A percentile compares a stretch with the other conserved stretches of the same genome.
These are phyloP conservation scores for Heliocybe sulcata DNA, from an alignment of 1,284 basidiomycete genomes.

Conservation along the genomic window DNA sequence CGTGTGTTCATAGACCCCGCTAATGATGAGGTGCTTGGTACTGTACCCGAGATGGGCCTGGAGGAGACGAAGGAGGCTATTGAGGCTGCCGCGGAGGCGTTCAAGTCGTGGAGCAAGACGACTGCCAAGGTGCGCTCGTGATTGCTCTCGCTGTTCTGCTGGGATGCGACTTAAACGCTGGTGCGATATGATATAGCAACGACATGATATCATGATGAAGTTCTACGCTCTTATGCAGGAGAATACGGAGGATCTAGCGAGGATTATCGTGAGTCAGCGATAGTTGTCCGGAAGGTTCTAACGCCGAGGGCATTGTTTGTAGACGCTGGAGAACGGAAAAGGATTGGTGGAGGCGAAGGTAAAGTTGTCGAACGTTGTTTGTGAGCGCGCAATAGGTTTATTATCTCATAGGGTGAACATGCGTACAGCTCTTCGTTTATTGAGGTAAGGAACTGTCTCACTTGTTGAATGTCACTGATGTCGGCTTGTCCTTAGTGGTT, in stretches of 20 bases:
- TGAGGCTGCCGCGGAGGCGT: conserved; percentile 67
- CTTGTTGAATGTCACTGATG: conserved; percentile 1
- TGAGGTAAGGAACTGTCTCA: conserved; percentile 41
- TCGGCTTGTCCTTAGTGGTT: conserved; percentile 65
- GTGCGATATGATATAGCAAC: conserved; percentile 34
- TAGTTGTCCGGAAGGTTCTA: not conserved
- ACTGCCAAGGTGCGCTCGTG: conserved; percentile 70
- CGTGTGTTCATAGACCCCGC: conserved; percentile 71
- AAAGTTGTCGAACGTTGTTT: conserved; percentile 2
- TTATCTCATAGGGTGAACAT: conserved; percentile 59
- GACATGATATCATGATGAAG: conserved; percentile 76
- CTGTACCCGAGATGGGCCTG: conserved; percentile 81
- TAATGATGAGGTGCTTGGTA: conserved; percentile 72
- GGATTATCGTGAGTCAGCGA: conserved; percentile 61
- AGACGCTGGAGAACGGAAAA: conserved; percentile 94
- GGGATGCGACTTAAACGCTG: not conserved
- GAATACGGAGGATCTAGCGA: conserved; percentile 75
- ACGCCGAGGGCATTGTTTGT: not conserved
- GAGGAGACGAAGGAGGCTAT: conserved; percentile 80
- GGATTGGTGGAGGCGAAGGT: conserved; percentile 77
- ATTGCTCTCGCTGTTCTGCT: too few species aligned
- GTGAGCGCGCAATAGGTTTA: too few species aligned
- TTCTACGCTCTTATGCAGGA: conserved; percentile 70
- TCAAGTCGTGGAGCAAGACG: conserved; percentile 77
- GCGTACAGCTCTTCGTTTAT: conserved; percentile 80